phyloP scores from a whole-genome alignment of 768 basidiomycete genomes.

The Mycena polygramma region DNA sequence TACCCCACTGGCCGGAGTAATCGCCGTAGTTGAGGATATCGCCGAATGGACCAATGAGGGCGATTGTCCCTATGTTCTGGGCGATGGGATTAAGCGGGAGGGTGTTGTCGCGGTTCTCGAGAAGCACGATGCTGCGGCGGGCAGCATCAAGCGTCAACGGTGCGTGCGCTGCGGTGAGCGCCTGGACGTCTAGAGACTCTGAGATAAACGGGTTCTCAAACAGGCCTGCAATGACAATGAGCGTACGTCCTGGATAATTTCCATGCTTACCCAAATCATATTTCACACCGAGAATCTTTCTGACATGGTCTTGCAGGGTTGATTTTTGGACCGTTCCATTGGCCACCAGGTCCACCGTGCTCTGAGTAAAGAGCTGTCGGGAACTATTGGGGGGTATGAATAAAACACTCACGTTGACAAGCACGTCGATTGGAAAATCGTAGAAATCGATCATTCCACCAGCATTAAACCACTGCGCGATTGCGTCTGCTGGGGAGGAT shows the following conservation, averaged over 20 bases:
- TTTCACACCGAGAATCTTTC: slow-evolving; percentile 40
- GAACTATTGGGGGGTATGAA: no score
- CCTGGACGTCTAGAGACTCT: slow-evolving; percentile 33
- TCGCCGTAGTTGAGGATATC: slow-evolving; percentile 45
- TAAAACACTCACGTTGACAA: slow-evolving; percentile 38
- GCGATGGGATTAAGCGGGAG: slow-evolving; percentile 36
- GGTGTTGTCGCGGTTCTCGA: slow-evolving; percentile 42
- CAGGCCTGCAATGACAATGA: slow-evolving; percentile 23
- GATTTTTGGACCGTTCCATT: slow-evolving; percentile 37
- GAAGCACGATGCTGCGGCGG: slow-evolving; percentile 40
- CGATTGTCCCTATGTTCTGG: slow-evolving; percentile 36
- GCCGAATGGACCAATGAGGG: slow-evolving; percentile 42
- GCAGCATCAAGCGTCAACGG: slow-evolving; percentile 45
- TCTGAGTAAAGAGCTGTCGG: slow-evolving; percentile 5
- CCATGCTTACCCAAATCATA: slow-evolving; percentile 40
- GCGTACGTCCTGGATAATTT: slow-evolving; percentile 1
- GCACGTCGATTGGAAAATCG: slow-evolving; percentile 38
- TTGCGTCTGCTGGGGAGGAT: slow-evolving; percentile 40
- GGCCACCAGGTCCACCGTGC: slow-evolving; percentile 37
- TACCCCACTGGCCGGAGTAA: slow-evolving; percentile 44
- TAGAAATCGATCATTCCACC: slow-evolving; percentile 44
- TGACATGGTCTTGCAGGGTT: slow-evolving; percentile 39
- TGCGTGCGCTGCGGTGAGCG: slow-evolving; percentile 34
- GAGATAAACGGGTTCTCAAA: slow-evolving; percentile 38
- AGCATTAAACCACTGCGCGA: slow-evolving; percentile 45